Evolutionary conservation across 495 filamentous ascomycete species (phyloP).

Genomic region (Aspergillus incahuasiensis): DNA sequence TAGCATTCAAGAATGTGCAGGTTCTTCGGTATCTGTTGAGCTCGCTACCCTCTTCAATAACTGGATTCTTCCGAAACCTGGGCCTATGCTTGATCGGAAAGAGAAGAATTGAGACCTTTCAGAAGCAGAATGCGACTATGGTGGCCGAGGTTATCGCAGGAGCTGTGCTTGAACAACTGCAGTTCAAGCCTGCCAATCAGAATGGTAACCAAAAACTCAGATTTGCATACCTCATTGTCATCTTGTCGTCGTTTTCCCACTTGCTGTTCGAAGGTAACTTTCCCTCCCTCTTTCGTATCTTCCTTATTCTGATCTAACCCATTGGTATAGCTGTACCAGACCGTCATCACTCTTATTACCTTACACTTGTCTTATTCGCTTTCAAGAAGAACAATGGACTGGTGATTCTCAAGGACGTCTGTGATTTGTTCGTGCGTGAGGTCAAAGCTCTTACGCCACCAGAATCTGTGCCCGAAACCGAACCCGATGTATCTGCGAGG

Average conservation of each 20-base stretch:
- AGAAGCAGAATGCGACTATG: conserved; percentile 60
- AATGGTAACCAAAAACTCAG: conserved; percentile 42
- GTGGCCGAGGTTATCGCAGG: conserved; percentile 77
- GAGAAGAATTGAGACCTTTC: conserved; percentile 57
- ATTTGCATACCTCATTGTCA: conserved; percentile 76
- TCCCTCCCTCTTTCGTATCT: neutral
- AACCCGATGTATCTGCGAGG: conserved; percentile 44
- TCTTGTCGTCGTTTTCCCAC: conserved; percentile 69
- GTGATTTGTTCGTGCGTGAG: conserved; percentile 66
- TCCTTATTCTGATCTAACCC: conserved; percentile 8
- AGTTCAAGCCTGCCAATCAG: conserved; percentile 41
- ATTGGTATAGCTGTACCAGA: conserved; percentile 43
- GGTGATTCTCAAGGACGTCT: conserved; percentile 64
- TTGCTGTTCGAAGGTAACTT: conserved; percentile 67
- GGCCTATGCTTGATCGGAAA: conserved; percentile 75
- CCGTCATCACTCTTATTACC: conserved; percentile 56
- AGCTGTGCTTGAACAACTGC: conserved; percentile 62
- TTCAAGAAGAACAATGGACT: conserved; percentile 82
- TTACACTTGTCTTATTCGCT: conserved; percentile 75
- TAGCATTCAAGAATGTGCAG: conserved; percentile 72
- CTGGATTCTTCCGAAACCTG: conserved; percentile 72
- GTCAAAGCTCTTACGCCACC: conserved; percentile 49
- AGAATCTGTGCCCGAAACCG: conserved; percentile 31
- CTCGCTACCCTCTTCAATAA: conserved; percentile 64
- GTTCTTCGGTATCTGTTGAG: conserved; percentile 71